Conservation (phyloP, 192 early-diverging fungal genomes). For the Diversispora eburnea region DNA sequence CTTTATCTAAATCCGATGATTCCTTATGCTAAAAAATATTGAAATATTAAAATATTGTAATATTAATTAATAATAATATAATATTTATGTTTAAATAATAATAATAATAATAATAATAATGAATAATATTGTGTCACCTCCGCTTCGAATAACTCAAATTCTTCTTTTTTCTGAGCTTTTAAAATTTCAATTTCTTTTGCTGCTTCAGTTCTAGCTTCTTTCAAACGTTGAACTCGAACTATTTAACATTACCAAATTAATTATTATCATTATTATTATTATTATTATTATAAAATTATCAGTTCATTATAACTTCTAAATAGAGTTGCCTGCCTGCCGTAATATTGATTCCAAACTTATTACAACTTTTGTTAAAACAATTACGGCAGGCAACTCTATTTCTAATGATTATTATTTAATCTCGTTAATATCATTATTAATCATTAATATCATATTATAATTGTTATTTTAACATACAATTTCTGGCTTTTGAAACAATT, state of each 20-base stretch:
- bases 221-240: constrained; percentile 89
- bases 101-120: no score
- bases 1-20: constrained; percentile 37
- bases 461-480: constrained; percentile 63
- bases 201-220: constrained; percentile 94
- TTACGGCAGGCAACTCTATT: no score
- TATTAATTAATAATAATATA: no score
- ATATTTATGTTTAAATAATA: no score
- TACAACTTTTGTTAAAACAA: no score
- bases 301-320: neutral
- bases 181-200: constrained; percentile 85
- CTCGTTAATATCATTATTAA: no score
- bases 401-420: no score
- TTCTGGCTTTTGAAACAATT: constrained; percentile 87
- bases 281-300: neutral
- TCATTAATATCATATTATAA: neutral
- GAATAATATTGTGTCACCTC: constrained; percentile 19
- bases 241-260: neutral
- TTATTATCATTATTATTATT: neutral
- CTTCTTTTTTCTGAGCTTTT: constrained; percentile 79
- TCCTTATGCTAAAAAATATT: no score
- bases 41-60: no score
- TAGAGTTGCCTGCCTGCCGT: no score
- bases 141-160: constrained; percentile 71
- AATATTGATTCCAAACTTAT: no score